phyloP scores from a whole-genome alignment of 2,329 filamentous ascomycete species.

The Colletotrichum sp. region DNA sequence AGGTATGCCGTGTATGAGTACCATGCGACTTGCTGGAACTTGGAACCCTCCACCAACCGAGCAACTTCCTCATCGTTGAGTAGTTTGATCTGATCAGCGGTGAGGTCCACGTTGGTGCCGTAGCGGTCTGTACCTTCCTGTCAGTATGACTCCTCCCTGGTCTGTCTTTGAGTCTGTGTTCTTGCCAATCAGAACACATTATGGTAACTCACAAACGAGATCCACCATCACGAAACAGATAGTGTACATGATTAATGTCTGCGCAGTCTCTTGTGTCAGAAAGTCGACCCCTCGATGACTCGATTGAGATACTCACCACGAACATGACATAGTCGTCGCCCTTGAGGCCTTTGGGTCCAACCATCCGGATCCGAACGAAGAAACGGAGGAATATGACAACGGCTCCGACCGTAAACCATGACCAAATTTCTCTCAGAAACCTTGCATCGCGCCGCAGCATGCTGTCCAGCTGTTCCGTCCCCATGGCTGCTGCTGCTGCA shows the following conservation, averaged over 20 bases:
- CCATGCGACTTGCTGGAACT: conserved; percentile 42
- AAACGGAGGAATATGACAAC: conserved; percentile 36
- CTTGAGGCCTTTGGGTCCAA: conserved; percentile 38
- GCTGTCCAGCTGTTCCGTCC: neutral
- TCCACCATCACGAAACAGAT: conserved; percentile 39
- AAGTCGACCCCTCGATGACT: neutral
- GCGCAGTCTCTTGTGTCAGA: neutral
- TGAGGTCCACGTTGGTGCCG: conserved; percentile 9
- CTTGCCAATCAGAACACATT: neutral
- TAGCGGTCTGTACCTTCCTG: conserved; percentile 5
- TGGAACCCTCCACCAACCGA: conserved; percentile 35
- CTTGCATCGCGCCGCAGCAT: neutral
- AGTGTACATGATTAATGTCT: conserved; percentile 32
- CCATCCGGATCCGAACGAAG: conserved; percentile 38
- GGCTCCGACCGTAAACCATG: conserved; percentile 34
- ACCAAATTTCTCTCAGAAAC: conserved; percentile 35
- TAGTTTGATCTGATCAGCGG: neutral
- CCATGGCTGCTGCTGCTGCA: neutral
- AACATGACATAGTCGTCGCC: conserved; percentile 43
- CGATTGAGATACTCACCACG: conserved; percentile 24
- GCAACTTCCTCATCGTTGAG: conserved; percentile 31
- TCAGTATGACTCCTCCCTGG: neutral
- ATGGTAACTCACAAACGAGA: conserved; percentile 31
- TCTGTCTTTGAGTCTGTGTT: neutral
- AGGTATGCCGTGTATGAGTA: conserved; percentile 41